These are phyloP conservation scores for Boehmeria nivea DNA, from an alignment of 306 rosid genomes.

Conservation along the genomic window DNA sequence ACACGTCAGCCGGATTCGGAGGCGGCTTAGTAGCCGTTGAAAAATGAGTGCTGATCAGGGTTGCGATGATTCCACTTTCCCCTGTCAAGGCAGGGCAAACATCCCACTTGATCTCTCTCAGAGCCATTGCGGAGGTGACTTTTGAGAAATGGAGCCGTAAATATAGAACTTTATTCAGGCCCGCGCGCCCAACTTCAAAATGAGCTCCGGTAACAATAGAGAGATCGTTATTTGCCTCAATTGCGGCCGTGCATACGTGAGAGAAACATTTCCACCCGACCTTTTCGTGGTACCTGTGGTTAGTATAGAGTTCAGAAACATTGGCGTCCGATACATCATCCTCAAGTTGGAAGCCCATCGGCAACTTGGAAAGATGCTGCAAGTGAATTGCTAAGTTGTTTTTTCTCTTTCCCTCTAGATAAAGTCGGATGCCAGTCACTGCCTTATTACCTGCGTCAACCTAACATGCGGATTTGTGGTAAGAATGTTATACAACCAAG, in stretches of 20 bases:
- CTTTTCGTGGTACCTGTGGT: constrained; percentile 64
- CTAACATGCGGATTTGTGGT: constrained; percentile 16
- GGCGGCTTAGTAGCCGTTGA: constrained; percentile 53
- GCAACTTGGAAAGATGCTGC: constrained; percentile 79
- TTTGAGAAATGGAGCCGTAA: constrained; percentile 55
- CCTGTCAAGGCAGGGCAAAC: constrained; percentile 65
- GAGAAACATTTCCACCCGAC: constrained; percentile 91
- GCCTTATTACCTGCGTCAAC: constrained; percentile 72
- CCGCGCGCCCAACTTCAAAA: constrained; percentile 40
- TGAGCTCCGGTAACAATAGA: constrained; percentile 70
- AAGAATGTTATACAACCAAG: too few species aligned
- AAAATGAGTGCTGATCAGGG: constrained; percentile 62
- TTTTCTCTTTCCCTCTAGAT: constrained; percentile 75
- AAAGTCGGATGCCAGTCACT: constrained; percentile 77
- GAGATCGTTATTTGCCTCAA: constrained; percentile 52
- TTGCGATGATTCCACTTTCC: constrained; percentile 73
- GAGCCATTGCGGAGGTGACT: constrained; percentile 32
- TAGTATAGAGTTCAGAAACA: constrained; percentile 23
- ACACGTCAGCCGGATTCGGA: constrained; percentile 58
- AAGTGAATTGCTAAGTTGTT: constrained; percentile 76
- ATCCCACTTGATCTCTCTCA: constrained; percentile 50
- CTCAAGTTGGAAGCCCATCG: constrained; percentile 55
- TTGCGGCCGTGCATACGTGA: constrained; percentile 82
- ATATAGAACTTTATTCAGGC: constrained; percentile 56
- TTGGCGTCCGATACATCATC: constrained; percentile 21